Evolutionary conservation across 2,329 filamentous ascomycete genomes (phyloP).

Genomic region (Dothistroma pini): DNA sequence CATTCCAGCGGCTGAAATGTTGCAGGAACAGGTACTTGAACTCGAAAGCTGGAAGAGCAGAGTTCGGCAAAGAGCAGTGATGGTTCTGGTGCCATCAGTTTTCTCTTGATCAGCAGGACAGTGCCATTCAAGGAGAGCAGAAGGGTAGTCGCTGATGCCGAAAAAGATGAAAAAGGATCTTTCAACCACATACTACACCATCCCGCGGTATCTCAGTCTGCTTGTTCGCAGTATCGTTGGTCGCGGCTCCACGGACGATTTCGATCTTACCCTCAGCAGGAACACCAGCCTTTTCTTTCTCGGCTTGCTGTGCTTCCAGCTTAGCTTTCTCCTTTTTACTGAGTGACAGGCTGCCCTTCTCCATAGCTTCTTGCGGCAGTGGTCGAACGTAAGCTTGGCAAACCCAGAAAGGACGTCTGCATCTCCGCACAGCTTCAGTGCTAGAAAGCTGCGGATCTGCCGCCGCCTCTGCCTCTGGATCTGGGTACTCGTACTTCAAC

Average conservation of each 20-base stretch:
- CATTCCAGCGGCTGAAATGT: not conserved
- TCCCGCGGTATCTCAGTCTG: constrained; percentile 42
- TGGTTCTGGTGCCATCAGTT: not conserved
- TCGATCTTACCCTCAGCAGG: constrained; percentile 30
- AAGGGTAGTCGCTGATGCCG: not conserved
- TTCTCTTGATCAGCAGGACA: not conserved
- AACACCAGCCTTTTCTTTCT: constrained; percentile 29
- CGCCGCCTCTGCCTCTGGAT: constrained; percentile 21
- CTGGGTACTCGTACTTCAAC: constrained; percentile 31
- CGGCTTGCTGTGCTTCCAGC: constrained; percentile 28
- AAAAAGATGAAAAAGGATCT: not conserved
- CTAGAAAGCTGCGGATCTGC: constrained; percentile 28
- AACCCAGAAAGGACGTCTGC: constrained; percentile 83
- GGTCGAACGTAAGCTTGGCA: constrained; percentile 84
- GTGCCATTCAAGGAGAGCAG: not conserved
- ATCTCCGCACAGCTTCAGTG: constrained; percentile 64
- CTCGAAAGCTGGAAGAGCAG: constrained; percentile 67
- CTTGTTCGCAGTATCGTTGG: constrained; percentile 4
- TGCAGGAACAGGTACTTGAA: constrained; percentile 74
- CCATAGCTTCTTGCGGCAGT: constrained; percentile 73
- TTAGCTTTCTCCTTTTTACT: constrained; percentile 33
- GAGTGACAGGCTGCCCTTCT: constrained; percentile 34
- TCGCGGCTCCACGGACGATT: constrained; percentile 18
- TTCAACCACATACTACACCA: constrained; percentile 43
- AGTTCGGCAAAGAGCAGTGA: constrained; percentile 42